Base-by-base conservation (phyloP, 73 alveolate genomes). In the Blepharisma japonicum region DNA sequence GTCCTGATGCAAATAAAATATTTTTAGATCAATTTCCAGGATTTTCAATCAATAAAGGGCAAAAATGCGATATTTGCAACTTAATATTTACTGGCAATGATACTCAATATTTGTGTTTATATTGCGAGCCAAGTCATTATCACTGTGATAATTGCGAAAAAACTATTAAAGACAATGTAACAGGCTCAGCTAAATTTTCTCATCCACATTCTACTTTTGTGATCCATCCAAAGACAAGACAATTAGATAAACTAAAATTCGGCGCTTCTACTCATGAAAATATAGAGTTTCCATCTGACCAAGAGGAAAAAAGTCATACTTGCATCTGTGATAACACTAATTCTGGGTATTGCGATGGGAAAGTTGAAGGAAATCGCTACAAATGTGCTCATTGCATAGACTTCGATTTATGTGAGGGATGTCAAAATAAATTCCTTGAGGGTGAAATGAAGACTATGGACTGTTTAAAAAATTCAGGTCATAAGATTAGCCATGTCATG, bases 371-470 rank as follows among this genome's bases (percentile, higher is more conserved):
- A 25, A 61, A 9, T 21, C 42, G 77, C 18, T 61, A 25, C 21
- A 61, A 61, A 27, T 61, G 77, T 61, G 77, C 77, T 3, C 77
- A 61, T 61, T 61, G 77, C 53, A 14, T n/a, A 1, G 53, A 61
- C 4, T 61, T 11, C 53, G 77, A 61, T 61, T 61, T 61, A 21
- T 61, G 77, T 38, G 77, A 61, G 4, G 53, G 38, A 14, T 61
- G 77, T 38, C 18, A 21, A 27, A 25, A 61, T 11, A 0, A 25
- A 4, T 61, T 9, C 3, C 42, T 25, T 21, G 42, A 61, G 0
- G 77, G 50, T 11, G 77, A 27, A 61, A 11, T 4, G 4, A 1
- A 1, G n/a, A 20, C 67, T 53, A 53, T 4, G 4, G 23, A 14
- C n/a, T 14, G 23, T 14, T 2, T 20, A 53, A 20, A 11, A 14